Evolutionary conservation across 2,329 filamentous ascomycete genomes (phyloP), one percentile per base, ranked within the genome.

Genomic region (Pseudogymnoascus sp.): DNA sequence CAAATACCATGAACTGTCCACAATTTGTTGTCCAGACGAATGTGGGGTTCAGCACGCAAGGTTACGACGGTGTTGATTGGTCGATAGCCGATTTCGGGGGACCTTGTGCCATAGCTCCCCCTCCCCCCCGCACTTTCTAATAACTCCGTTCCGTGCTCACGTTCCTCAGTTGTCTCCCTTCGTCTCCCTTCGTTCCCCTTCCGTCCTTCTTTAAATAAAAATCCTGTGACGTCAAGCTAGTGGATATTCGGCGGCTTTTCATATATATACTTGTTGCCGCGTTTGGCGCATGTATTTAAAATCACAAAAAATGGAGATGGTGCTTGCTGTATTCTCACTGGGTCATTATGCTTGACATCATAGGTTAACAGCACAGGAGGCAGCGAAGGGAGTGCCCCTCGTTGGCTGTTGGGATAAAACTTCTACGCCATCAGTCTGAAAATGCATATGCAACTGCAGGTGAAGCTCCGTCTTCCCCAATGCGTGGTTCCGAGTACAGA

Each of bases 21-120:
- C 44, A 53, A 53, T 53, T 53, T 53, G 44, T 53, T 53, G 44
- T 53, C 23, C 44, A 29, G 44, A 53, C 44, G 44, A 53, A 53
- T 53, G 44, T 53, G 44, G 44, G 44, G 44, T 53, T 53, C 44
- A 53, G 44, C 44, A 53, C 44, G 44, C 44, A 53, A 53, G 44
- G 44, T 53, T 53, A 53, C 44, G 44, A 53, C 15, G 4, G 15
- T 3, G 15, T 31, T 53, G 13, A 53, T 53, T 53, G 44, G 44
- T 53, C 2, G 17, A 53, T 53, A 53, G 44, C 44, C 44, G 44
- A 53, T 53, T 53, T 53, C 17, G 44, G 44, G 44, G 44, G 44
- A 29, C 44, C 15, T 10, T 53, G 44, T 53, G 44, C 44, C 23
- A 53, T 31, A 53, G 44, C 44, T 50, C 44, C 44, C 44, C 44